Evolutionary conservation across 805 yeast genomes (phyloP).

Genomic region (Kuraishia capsulata): DNA sequence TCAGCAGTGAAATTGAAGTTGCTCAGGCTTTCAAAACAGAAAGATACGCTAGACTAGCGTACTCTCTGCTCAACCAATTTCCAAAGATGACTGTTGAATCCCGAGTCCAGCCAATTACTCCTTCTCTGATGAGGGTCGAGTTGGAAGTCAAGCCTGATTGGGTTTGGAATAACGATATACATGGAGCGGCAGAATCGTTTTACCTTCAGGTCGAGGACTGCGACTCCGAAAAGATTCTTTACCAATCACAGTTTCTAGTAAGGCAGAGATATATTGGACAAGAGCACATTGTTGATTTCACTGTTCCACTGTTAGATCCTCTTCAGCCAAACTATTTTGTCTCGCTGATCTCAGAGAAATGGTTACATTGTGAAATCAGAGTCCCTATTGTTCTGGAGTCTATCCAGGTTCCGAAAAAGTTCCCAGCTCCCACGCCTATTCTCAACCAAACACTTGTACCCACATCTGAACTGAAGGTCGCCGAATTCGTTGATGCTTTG

Average conservation of each 20-base stretch:
- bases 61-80: slow-evolving; percentile 55
- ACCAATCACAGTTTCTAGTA: slow-evolving; percentile 44
- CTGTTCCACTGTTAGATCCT: slow-evolving; percentile 52
- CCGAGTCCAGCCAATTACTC: slow-evolving; percentile 69
- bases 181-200: slow-evolving; percentile 60
- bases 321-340: slow-evolving; percentile 64
- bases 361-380: slow-evolving; percentile 70
- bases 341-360: slow-evolving; percentile 65
- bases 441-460: slow-evolving; percentile 43
- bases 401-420: slow-evolving; percentile 50
- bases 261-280: slow-evolving; percentile 37
- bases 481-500: slow-evolving; percentile 38
- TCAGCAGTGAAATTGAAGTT: slow-evolving; percentile 63
- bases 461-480: slow-evolving; percentile 34
- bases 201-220: slow-evolving; percentile 71
- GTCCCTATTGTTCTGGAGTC: slow-evolving; percentile 48
- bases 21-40: slow-evolving; percentile 75
- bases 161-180: slow-evolving; percentile 64
- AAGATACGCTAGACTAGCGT: slow-evolving; percentile 50
- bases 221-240: slow-evolving; percentile 70
- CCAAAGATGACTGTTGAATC: slow-evolving; percentile 59
- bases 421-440: slow-evolving; percentile 53
- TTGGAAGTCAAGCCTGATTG: slow-evolving; percentile 64
- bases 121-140: slow-evolving; percentile 55
- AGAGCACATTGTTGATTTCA: slow-evolving; percentile 53